Conservation (phyloP, 306 rosid genomes). For the Adenanthera pavonina region DNA sequence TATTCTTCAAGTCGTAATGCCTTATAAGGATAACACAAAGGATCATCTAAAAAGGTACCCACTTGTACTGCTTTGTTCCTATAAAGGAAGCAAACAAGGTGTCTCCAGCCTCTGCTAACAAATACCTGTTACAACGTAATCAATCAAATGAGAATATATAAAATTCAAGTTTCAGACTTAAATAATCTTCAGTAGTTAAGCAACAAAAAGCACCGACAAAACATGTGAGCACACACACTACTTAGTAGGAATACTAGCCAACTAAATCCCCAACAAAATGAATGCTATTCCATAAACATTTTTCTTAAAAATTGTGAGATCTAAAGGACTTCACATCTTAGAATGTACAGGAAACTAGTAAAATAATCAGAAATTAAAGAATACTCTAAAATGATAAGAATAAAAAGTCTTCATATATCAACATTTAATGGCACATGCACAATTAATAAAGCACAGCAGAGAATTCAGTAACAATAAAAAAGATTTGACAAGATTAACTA, state of each 20-base stretch:
- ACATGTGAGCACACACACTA: constrained; percentile 7
- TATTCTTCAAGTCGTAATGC: constrained; percentile 35
- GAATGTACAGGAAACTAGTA: constrained; percentile 25
- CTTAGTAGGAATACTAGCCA: neutral
- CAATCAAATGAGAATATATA: constrained; percentile 10
- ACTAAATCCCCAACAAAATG: constrained; percentile 19
- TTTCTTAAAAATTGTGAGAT: constrained; percentile 13
- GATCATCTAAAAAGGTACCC: constrained; percentile 41
- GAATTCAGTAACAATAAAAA: constrained; percentile 2
- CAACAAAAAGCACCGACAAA: constrained; percentile 19
- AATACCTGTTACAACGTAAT: constrained; percentile 67
- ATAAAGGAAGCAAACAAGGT: constrained; percentile 97
- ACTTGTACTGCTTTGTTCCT: constrained; percentile 98
- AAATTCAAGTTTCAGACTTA: constrained; percentile 15
- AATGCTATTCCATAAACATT: constrained; percentile 23
- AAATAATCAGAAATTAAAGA: constrained; percentile 20
- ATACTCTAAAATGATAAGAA: neutral
- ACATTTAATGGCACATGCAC: constrained; percentile 6
- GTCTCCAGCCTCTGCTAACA: constrained; percentile 97
- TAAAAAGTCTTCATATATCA: constrained; percentile 21
- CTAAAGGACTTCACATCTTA: constrained; percentile 16
- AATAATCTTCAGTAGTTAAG: constrained; percentile 6
- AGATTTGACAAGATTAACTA: neutral
- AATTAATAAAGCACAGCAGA: constrained; percentile 10
- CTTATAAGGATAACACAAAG: constrained; percentile 25